A percentile compares a stretch with the other conserved stretches of the same genome.
Conservation (phyloP, 2,329 filamentous ascomycete species). For the Ophiocordyceps sinensis region DNA sequence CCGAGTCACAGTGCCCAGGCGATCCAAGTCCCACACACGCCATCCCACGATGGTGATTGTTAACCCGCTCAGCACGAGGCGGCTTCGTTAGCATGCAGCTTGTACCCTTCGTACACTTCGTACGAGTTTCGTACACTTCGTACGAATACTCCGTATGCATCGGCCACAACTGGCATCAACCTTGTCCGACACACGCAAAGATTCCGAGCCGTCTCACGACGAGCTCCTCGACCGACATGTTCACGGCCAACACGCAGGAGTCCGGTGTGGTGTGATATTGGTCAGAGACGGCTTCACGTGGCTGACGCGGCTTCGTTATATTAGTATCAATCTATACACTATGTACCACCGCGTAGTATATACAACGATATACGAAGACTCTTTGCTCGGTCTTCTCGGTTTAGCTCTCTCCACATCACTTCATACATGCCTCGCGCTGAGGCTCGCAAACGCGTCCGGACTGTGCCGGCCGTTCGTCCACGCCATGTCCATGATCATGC, state of each 20-base stretch:
- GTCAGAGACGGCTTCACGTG: neutral
- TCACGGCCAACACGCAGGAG: neutral
- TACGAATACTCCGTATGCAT: too few species aligned
- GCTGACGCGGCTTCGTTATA: neutral
- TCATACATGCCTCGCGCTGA: constrained; percentile 47
- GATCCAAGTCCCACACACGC: too few species aligned
- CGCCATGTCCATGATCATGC: constrained; percentile 50
- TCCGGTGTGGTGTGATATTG: neutral
- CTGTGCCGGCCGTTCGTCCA: constrained; percentile 60
- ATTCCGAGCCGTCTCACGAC: too few species aligned
- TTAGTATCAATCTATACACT: neutral
- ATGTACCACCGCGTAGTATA: neutral
- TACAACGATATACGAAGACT: neutral
- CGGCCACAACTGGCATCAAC: too few species aligned
- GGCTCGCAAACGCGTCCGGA: constrained; percentile 64
- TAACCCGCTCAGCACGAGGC: too few species aligned
- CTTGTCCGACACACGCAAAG: too few species aligned
- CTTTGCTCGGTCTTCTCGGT: too few species aligned
- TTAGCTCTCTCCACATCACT: neutral
- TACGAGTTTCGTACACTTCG: too few species aligned
- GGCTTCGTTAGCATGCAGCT: too few species aligned
- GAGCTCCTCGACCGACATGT: neutral
- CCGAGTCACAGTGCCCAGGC: too few species aligned
- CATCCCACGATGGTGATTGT: too few species aligned
- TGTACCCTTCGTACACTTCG: too few species aligned